Base-by-base conservation (phyloP, 2,329 filamentous ascomycete genomes). In the Colletotrichum sp. region DNA sequence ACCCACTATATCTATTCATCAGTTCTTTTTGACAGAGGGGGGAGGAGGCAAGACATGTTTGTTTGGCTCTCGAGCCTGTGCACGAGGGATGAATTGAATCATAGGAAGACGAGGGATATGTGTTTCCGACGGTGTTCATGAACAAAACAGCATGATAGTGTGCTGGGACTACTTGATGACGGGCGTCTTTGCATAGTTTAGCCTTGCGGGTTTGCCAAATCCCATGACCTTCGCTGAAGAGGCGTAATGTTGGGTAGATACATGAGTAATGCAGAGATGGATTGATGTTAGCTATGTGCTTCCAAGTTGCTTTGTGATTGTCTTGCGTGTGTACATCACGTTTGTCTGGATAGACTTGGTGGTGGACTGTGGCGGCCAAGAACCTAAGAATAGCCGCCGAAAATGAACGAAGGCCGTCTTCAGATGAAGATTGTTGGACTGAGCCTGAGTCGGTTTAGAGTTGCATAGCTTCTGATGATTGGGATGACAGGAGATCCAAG, bases 261-360 rank as follows among this genome's bases (percentile, higher is more conserved):
- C 47, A 72, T 73, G 72, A 72, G 72, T 73, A 73, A 73, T 73
- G 72, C 72, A 67, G 69, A 71, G 57, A 72, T 73, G 72, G 72
- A 18, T 72, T 66, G 72, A 71, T 38, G 68, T 71, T 58, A 67
- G 55, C 27, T 34, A 51, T 64, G 34, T 9, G 24, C 0, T 24
- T 38, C 36, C 43, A 21, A 24, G 1, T 21, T 51, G n/a, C n/a
- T 13, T 11, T 24, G n/a, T 51, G 43, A 51, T 51, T 51, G 43
- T 51, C n/a, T 11, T 51, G 43, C 43, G 24, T 61, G 58, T 61
- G 12, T 61, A 36, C 57, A 6, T 29, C 4, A 61, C 16, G 12
- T 29, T 61, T n/a, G 24, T 8, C 57, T 21, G 21, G 54, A 29
- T 27, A 3, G 16, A 6, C 24, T 31, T 31, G 12, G 6, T 13